Evolutionary conservation across 257 asterid species (phyloP).

Genomic region (Capsicum pubescens): DNA sequence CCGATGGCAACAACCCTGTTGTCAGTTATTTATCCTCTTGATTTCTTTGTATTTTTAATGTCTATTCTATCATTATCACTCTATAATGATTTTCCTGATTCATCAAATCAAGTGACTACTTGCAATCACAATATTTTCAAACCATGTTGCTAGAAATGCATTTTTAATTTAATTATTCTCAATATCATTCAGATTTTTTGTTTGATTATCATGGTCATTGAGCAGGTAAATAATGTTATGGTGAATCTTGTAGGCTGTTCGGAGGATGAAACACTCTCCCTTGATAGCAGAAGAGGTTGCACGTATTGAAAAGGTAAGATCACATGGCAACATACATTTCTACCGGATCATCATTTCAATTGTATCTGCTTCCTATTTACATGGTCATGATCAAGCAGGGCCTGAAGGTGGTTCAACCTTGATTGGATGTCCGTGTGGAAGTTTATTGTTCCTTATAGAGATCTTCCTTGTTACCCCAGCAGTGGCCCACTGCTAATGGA

Average conservation of each 20-base stretch:
- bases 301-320: conserved; percentile 72
- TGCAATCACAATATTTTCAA: not conserved
- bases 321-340: conserved; percentile 29
- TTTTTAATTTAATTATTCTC: not conserved
- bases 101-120: not conserved
- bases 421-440: conserved; percentile 96
- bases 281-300: conserved; percentile 82
- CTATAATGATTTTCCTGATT: not conserved
- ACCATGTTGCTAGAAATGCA: conserved; percentile 5
- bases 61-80: not conserved
- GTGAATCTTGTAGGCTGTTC: conserved; percentile 69
- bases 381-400: conserved; percentile 61
- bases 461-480: conserved; percentile 93
- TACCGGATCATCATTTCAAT: not conserved
- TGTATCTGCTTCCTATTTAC: conserved; percentile 26
- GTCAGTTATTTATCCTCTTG: not conserved
- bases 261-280: conserved; percentile 88
- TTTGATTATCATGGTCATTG: conserved; percentile 15
- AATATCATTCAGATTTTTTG: not conserved
- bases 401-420: conserved; percentile 77
- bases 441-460: conserved; percentile 86
- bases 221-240: not conserved
- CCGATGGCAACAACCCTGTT: not conserved
- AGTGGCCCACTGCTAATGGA: conserved; percentile 93
- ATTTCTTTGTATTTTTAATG: not conserved